Evolutionary conservation across 2,329 filamentous ascomycete species (phyloP), one percentile per base, ranked within the genome.

Genomic region (Trichoderma guizhouense): DNA sequence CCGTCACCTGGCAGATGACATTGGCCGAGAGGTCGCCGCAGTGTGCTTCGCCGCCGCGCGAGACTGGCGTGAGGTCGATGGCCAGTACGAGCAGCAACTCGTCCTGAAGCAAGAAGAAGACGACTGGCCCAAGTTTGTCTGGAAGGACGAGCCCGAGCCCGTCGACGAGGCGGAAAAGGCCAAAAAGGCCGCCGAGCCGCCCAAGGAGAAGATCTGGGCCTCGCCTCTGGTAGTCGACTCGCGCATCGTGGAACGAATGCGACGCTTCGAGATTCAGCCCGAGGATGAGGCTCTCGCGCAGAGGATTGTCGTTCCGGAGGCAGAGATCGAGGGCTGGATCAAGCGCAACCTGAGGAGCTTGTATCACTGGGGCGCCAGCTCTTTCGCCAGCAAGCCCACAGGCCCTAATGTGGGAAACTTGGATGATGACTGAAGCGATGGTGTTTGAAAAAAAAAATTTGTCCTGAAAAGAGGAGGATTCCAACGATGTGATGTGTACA

Each of bases 1-100:
- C 73, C 92, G 96, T 69, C 84, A 89, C 74, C 86, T 97, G n/a
- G 95, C 95, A 74, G 95, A 99, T 79, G 87, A 91, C 60, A 90
- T 98, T 73, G 96, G 96, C 66, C 91, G 93, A 55, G 90, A 98
- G 74, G 94, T 97, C 21, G 95, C 95, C 0, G 92, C 94, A 43
- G 90, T 92, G 43, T 95, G 97, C 72, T 89, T 98, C 47, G 89
- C 86, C 70, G 82, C 84, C 7, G 81, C 85, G 64, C 84, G 87
- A 65, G 86, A 87, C 73, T 89, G 82, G 82, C 82, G 67, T 18
- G 81, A 85, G 43, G 79, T 79, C n/a, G 79, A 82, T 34, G 79
- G 79, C 47, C 77, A 79, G 69, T 79, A 75, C 73, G 82, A 83
- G 77, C 81, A 83, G 76, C 78, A 92, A 78, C 84, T 82, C 5